A percentile compares a stretch with the other conserved stretches of the same genome.
Conservation (phyloP, 495 filamentous ascomycete genomes). For the Tetracladium setigerum region DNA sequence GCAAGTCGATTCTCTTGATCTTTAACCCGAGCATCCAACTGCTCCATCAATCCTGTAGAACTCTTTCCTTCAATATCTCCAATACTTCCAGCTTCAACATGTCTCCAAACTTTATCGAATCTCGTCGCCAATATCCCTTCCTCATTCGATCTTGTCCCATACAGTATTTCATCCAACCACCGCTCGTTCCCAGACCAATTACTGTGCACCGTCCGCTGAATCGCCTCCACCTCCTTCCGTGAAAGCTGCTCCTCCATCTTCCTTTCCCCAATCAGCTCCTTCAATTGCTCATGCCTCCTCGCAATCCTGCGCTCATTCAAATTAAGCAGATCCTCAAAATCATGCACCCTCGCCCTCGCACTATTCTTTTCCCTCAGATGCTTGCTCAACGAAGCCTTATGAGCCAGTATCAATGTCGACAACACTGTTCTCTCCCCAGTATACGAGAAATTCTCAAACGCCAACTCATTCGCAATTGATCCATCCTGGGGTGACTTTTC, state of each 20-base stretch:
- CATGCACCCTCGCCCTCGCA: conserved; percentile 37
- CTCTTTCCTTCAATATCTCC: conserved; percentile 39
- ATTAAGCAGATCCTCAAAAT: conserved; percentile 53
- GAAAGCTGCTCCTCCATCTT: conserved; percentile 19
- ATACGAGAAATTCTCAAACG: conserved; percentile 52
- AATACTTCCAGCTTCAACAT: conserved; percentile 46
- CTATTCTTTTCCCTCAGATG: conserved; percentile 48
- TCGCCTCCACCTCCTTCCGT: conserved; percentile 29
- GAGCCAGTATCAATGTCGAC: conserved; percentile 60
- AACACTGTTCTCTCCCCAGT: conserved; percentile 52
- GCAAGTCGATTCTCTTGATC: conserved; percentile 56
- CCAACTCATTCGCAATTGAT: conserved; percentile 49
- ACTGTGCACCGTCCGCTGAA: conserved; percentile 47
- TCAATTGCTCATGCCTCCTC: conserved; percentile 36
- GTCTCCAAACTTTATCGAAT: conserved; percentile 61
- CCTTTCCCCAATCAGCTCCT: conserved; percentile 5
- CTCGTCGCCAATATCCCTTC: conserved; percentile 56
- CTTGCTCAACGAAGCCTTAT: conserved; percentile 55
- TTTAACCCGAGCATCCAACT: conserved; percentile 53
- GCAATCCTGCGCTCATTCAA: conserved; percentile 33
- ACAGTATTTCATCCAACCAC: conserved; percentile 59
- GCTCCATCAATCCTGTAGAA: conserved; percentile 41
- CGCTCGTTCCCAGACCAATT: conserved; percentile 70
- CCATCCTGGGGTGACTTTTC: conserved; percentile 25
- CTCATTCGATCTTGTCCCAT: conserved; percentile 45